A percentile compares a stretch with the other conserved stretches of the same genome.
These are phyloP conservation scores for Yamadazyma scolyti DNA, from an alignment of 805 yeast species.

Conservation along the genomic window DNA sequence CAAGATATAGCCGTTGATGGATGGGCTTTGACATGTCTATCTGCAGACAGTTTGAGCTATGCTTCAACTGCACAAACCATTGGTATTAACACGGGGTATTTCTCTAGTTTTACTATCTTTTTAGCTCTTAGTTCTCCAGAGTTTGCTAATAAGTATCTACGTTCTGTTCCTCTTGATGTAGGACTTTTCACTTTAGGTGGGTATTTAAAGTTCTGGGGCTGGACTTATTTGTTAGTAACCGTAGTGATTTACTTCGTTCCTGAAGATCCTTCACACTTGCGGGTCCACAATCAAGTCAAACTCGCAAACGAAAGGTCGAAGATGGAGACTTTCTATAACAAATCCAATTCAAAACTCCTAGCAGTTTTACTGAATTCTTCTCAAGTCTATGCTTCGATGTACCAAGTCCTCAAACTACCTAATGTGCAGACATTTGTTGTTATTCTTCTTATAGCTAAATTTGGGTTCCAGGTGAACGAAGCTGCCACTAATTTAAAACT, in stretches of 20 bases:
- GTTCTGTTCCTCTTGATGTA: constrained; percentile 53
- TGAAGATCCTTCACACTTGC: constrained; percentile 64
- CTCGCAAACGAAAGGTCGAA: constrained; percentile 24
- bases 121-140: constrained; percentile 88
- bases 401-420: constrained; percentile 60
- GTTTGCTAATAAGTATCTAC: constrained; percentile 81
- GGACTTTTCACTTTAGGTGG: constrained; percentile 73
- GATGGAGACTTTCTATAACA: constrained; percentile 23
- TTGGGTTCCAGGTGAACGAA: constrained; percentile 95
- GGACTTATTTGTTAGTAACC: constrained; percentile 58
- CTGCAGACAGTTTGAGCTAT: constrained; percentile 73
- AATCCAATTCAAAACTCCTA: constrained; percentile 8
- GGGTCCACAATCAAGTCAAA: constrained; percentile 25
- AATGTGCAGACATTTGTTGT: constrained; percentile 72
- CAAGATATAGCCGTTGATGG: constrained; percentile 99
- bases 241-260: constrained; percentile 55
- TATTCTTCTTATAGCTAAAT: constrained; percentile 74
- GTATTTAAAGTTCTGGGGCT: constrained; percentile 77
- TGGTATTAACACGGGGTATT: constrained; percentile 92
- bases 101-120: constrained; percentile 86
- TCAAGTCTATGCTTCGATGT: constrained; percentile 62
- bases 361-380: constrained; percentile 10
- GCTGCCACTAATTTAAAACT: constrained; percentile 91
- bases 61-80: constrained; percentile 98
- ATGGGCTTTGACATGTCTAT: constrained; percentile 90